A percentile compares a stretch with the other conserved stretches of the same genome.
phyloP scores from a whole-genome alignment of 2,329 filamentous ascomycete genomes.

The Daldinia sp. region DNA sequence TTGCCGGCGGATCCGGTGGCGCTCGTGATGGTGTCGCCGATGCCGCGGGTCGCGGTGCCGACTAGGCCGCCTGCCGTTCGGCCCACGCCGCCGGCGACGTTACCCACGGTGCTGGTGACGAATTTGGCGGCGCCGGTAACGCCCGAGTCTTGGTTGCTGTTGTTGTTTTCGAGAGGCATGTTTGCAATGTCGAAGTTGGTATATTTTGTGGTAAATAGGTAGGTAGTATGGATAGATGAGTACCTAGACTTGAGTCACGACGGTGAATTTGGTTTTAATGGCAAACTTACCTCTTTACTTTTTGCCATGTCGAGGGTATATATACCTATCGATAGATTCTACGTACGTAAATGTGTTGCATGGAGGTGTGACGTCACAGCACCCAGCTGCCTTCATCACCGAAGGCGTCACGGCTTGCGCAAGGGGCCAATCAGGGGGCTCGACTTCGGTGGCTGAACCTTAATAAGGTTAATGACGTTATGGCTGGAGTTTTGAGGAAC shows the following conservation, averaged over 20 bases:
- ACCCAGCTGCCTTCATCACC: conserved; percentile 16
- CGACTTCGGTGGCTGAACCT: background rate
- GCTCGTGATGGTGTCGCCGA: conserved; percentile 60
- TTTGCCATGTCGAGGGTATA: background rate
- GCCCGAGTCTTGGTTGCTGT: conserved; percentile 46
- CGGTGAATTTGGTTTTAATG: background rate
- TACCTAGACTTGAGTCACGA: no score
- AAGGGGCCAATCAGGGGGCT: conserved; percentile 20
- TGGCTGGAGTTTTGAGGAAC: no score
- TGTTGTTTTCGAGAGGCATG: conserved; percentile 49
- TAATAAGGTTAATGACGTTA: background rate
- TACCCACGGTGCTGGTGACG: conserved; percentile 52
- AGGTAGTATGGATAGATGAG: background rate
- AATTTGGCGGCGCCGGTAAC: conserved; percentile 53
- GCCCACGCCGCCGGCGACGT: conserved; percentile 49
- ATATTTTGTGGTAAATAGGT: background rate
- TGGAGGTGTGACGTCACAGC: conserved; percentile 33
- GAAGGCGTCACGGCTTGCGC: conserved; percentile 24
- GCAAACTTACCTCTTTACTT: background rate
- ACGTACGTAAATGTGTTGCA: conserved; percentile 18
- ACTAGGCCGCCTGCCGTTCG: conserved; percentile 52
- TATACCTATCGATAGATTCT: background rate
- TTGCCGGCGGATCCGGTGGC: conserved; percentile 60
- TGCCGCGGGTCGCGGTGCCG: conserved; percentile 58
- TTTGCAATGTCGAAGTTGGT: conserved; percentile 26